Evolutionary conservation across 495 filamentous ascomycete species (phyloP).

Genomic region (Aspergillus nanangensis): DNA sequence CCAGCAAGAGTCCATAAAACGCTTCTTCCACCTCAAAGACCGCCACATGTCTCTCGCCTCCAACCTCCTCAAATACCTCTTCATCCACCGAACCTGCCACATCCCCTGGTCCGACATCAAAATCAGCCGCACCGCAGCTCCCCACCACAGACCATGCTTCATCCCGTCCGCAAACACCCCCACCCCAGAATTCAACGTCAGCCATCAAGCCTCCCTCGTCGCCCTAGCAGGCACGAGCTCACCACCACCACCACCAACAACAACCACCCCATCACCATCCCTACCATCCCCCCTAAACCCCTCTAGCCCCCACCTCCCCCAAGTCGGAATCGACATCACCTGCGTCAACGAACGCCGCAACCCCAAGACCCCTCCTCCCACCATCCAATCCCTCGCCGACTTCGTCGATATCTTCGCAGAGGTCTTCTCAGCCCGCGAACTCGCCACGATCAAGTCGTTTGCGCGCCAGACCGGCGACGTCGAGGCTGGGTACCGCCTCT

Average conservation of each 20-base stretch:
- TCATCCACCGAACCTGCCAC: slow-evolving; percentile 56
- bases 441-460: slow-evolving; percentile 52
- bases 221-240: slow-evolving; percentile 50
- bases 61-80: slow-evolving; percentile 73
- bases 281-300: slow-evolving; percentile 14
- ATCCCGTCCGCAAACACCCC: slow-evolving; percentile 24
- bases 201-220: slow-evolving; percentile 80
- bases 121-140: slow-evolving; percentile 56
- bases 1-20: slow-evolving; percentile 32
- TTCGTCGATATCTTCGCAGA: slow-evolving; percentile 79
- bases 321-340: slow-evolving; percentile 67
- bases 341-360: slow-evolving; percentile 63
- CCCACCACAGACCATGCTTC: slow-evolving; percentile 61
- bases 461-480: slow-evolving; percentile 27
- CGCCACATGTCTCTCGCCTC: slow-evolving; percentile 60
- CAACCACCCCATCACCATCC: too few relatives aligned
- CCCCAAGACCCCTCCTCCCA: slow-evolving; percentile 15
- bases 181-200: slow-evolving; percentile 78
- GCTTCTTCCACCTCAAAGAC: slow-evolving; percentile 36
- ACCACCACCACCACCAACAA: too few relatives aligned
- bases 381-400: slow-evolving; percentile 51
- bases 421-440: slow-evolving; percentile 62
- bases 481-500: slow-evolving; percentile 62
- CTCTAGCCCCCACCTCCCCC: slow-evolving; percentile 16
- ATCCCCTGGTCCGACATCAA: slow-evolving; percentile 62